Base-by-base conservation (phyloP, 2,329 filamentous ascomycete species). In the Alternaria tenuissima region DNA sequence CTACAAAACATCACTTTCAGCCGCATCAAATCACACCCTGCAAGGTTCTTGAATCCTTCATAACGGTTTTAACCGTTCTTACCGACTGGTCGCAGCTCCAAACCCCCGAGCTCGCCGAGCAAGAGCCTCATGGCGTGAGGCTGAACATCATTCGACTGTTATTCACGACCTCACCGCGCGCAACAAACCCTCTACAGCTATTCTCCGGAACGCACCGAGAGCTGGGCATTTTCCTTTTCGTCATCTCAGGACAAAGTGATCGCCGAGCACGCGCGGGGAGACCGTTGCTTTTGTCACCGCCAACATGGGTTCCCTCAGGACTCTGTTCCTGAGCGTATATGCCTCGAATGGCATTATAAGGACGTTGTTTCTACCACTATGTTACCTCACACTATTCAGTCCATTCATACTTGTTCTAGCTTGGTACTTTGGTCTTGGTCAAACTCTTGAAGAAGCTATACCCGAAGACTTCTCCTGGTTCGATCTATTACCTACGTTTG, bases 311-410 rank as follows among this genome's bases (percentile, higher is more conserved):
- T 71, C 67, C 12, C 63, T 75, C 60, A 75, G 70, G 63, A 72
- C 68, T 48, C 55, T 77, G 38, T 78, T 77, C 56, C 54, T 74
- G 55, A 72, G 68, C 44, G 73, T 78, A 32, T 69, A 78, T 64
- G 65, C 71, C 52, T 76, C 75, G 3, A 76, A 74, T 63, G 49
- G 62, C 28, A 48, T 67, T 63, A 75, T 78, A 77, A 77, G 66
- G 61, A 44, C 62, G 16, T 52, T 75, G 11, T 78, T 78, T 57
- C 65, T 77, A n/a, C 76, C 76, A 39, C 18, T 71, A 62, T 77
- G 74, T 57, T 75, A 76, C 54, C 39, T 70, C 18, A 42, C 73
- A 30, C 61, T 77, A 41, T 55, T 66, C 63, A 76, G 67, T 65
- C 76, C 76, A 6, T 76, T 78, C 39, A 41, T 61, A 24, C 62